These are phyloP conservation scores for Leccinum arenicola DNA, from an alignment of 768 basidiomycete genomes.

Conservation along the genomic window DNA sequence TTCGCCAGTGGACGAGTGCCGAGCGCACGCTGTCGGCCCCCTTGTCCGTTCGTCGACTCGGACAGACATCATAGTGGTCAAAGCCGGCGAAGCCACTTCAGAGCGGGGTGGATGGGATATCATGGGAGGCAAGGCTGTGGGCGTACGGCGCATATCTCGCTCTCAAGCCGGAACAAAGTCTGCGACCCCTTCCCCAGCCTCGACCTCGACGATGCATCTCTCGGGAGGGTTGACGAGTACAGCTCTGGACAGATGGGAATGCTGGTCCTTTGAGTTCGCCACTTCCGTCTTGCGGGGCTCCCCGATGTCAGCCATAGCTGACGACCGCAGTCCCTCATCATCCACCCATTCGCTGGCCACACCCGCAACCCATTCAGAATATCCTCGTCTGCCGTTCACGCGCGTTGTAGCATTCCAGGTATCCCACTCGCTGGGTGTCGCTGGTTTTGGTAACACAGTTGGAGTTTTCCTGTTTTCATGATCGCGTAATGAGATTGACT, in stretches of 20 bases:
- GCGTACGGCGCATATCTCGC: slow-evolving; percentile 66
- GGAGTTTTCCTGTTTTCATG: slow-evolving; percentile 27
- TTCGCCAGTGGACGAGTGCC: slow-evolving; percentile 37
- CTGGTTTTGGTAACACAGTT: slow-evolving; percentile 76
- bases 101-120: slow-evolving; percentile 83
- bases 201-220: slow-evolving; percentile 13
- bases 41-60: slow-evolving; percentile 36
- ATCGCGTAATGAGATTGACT: not conserved
- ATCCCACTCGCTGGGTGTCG: slow-evolving; percentile 50
- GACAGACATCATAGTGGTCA: slow-evolving; percentile 52
- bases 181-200: slow-evolving; percentile 8
- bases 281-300: slow-evolving; percentile 48
- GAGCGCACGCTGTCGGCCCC: slow-evolving; percentile 31
- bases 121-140: slow-evolving; percentile 53
- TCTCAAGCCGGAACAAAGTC: slow-evolving; percentile 32
- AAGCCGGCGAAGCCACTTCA: slow-evolving; percentile 54
- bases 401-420: slow-evolving; percentile 60
- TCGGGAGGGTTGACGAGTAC: slow-evolving; percentile 52
- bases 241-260: slow-evolving; percentile 78
- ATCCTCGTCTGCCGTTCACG: slow-evolving; percentile 77
- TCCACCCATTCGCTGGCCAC: slow-evolving; percentile 2
- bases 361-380: slow-evolving; percentile 13
- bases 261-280: slow-evolving; percentile 73
- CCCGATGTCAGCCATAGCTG: slow-evolving; percentile 46
- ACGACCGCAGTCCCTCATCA: slow-evolving; percentile 13